These are phyloP conservation scores for Cystobasidium sp. DNA, from an alignment of 1,284 basidiomycete genomes.

Conservation along the genomic window DNA sequence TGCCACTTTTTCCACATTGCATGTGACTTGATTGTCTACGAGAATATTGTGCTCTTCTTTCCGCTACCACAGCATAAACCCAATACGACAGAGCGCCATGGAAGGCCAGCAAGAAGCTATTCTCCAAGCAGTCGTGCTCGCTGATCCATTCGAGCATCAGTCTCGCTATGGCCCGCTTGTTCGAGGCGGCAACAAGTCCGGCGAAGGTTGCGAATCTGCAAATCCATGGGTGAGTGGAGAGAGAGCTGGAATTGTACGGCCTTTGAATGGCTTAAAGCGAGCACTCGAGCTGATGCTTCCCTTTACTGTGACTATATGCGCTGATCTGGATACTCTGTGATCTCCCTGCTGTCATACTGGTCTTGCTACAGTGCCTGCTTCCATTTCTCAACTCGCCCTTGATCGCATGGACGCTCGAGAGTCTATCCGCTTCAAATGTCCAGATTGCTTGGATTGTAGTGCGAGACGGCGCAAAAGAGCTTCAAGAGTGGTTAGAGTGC, in stretches of 20 bases:
- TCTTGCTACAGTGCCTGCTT: constrained; percentile 72
- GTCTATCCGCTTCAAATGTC: constrained; percentile 85
- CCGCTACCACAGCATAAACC: constrained; percentile 3
- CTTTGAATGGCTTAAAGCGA: background rate
- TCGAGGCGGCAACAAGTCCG: constrained; percentile 42
- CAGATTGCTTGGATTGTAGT: constrained; percentile 93
- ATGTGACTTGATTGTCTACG: background rate
- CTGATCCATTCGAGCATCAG: constrained; percentile 50
- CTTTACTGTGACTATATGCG: background rate
- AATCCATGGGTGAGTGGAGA: constrained; percentile 50
- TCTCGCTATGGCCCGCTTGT: constrained; percentile 51
- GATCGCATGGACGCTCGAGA: constrained; percentile 95
- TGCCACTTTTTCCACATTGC: constrained; percentile 1
- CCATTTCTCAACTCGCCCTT: constrained; percentile 92
- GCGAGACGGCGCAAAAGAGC: constrained; percentile 65
- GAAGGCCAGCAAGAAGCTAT: constrained; percentile 51
- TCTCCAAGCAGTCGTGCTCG: constrained; percentile 52
- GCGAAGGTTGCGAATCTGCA: constrained; percentile 36
- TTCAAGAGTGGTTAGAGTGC: constrained; percentile 42
- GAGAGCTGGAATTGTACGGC: background rate
- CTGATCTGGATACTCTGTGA: background rate
- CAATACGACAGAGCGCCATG: background rate
- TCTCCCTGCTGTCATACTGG: background rate
- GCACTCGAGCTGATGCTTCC: background rate
- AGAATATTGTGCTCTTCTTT: background rate